Base-by-base conservation (phyloP, 805 yeast genomes). In the Lipomyces orientalis region DNA sequence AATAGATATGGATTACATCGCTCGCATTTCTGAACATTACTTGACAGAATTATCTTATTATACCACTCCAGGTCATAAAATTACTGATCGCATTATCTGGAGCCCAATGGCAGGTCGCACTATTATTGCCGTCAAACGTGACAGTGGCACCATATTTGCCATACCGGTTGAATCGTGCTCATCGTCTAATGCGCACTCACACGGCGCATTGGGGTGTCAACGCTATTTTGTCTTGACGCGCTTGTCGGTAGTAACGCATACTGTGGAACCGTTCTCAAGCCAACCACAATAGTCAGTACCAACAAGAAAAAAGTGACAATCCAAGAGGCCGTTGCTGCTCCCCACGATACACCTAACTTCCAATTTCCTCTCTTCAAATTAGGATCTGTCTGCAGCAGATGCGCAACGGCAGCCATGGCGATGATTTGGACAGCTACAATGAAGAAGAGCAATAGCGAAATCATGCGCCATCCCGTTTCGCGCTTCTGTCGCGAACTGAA, bases 271-370 rank as follows among this genome's bases (percentile, higher is more conserved):
- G 70, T 67, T 25, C 35, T 58, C 52, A 52, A 35, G 19, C 68
- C 68, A n/a, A 61, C 62, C 19, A 65, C 46, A 35, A 67, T 16
- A 8, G 71, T 67, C 34, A 58, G 31, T 37, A 67, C 52, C 14
- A 64, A 33, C 34, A 55, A 10, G 16, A 10, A 34, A 31, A 67
- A 51, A 29, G 43, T 61, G 35, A 65, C 43, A 54, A 65, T 54
- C 56, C 58, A 54, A 25, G 71, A 59, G 0, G 10, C 58, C 1
- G 60, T 54, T 4, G 64, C 69, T 22, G 62, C 61, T 10, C 43
- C 64, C 71, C 71, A 67, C 12, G 71, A 64, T 14, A 35, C 12
- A 5, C 71, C 71, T 1, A 67, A 25, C 22, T 49, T 56, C 71
- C 71, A 67, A 31, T 34, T 37, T 12, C 49, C 61, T 12, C 56